Evolutionary conservation across 768 basidiomycete species (phyloP).

Genomic region (Pulveroboletus ravenelii): DNA sequence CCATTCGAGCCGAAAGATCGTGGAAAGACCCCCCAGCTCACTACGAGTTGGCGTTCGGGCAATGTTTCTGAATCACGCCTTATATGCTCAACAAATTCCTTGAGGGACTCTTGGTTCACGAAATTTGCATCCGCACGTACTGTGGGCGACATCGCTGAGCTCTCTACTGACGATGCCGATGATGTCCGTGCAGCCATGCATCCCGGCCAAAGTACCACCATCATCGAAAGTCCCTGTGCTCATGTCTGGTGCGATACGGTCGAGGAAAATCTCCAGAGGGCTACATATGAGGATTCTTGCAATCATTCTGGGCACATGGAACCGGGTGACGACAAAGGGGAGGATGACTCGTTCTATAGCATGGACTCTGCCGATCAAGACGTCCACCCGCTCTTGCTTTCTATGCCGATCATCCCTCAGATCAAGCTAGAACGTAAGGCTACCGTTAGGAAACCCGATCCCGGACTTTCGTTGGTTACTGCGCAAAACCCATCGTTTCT

Average conservation of each 20-base stretch:
- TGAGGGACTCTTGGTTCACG: constrained; percentile 18
- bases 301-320: background rate
- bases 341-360: constrained; percentile 22
- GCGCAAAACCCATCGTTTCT: constrained; percentile 7
- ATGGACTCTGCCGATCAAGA: constrained; percentile 25
- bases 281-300: background rate
- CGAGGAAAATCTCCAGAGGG: background rate
- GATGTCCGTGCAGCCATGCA: background rate
- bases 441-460: constrained; percentile 15
- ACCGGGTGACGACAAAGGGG: constrained; percentile 1
- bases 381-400: constrained; percentile 18
- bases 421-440: constrained; percentile 27
- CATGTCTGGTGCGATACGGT: background rate
- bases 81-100: constrained; percentile 12
- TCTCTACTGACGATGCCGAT: background rate
- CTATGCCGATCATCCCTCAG: constrained; percentile 26
- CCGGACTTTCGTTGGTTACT: background rate
- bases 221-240: background rate
- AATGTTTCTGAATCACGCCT: constrained; percentile 25
- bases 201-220: background rate
- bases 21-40: background rate
- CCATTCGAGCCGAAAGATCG: background rate
- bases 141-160: constrained; percentile 5
- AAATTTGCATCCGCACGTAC: constrained; percentile 8
- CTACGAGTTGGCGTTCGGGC: constrained; percentile 1